These are phyloP conservation scores for Eutypa lata DNA, from an alignment of 2,329 filamentous ascomycete species.

Conservation along the genomic window DNA sequence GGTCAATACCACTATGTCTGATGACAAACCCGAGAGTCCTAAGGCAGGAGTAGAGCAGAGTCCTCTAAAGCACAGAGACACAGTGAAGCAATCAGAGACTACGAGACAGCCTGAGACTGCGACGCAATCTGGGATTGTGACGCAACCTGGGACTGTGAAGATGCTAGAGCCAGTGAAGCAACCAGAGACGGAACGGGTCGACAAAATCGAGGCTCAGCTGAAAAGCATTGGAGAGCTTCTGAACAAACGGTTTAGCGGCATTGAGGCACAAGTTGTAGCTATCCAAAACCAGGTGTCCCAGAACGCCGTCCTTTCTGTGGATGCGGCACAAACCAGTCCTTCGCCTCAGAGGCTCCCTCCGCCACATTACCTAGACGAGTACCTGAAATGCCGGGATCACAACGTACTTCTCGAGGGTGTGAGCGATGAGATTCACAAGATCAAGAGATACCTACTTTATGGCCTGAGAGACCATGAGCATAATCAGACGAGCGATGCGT, in stretches of 20 bases:
- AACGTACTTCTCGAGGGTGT: background rate
- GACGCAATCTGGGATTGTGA: no score
- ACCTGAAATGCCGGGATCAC: background rate
- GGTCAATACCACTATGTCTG: background rate
- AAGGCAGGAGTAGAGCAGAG: background rate
- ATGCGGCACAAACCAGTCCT: background rate
- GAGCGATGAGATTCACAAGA: background rate
- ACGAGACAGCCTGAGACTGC: background rate
- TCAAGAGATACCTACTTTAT: background rate
- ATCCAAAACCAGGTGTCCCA: background rate
- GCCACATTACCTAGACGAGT: background rate
- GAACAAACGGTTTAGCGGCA: background rate
- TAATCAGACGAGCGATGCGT: background rate
- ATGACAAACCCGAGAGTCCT: background rate
- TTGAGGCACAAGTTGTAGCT: background rate
- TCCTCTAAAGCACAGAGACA: background rate
- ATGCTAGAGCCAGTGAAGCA: no score
- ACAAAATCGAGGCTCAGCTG: background rate
- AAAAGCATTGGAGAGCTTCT: background rate
- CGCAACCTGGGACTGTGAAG: no score
- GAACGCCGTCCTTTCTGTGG: background rate
- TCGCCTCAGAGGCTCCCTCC: background rate
- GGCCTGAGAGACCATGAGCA: background rate
- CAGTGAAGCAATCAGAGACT: background rate
- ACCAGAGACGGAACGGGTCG: background rate